phyloP scores from a whole-genome alignment of 257 asterid species.

The Scutellaria baicalensis region DNA sequence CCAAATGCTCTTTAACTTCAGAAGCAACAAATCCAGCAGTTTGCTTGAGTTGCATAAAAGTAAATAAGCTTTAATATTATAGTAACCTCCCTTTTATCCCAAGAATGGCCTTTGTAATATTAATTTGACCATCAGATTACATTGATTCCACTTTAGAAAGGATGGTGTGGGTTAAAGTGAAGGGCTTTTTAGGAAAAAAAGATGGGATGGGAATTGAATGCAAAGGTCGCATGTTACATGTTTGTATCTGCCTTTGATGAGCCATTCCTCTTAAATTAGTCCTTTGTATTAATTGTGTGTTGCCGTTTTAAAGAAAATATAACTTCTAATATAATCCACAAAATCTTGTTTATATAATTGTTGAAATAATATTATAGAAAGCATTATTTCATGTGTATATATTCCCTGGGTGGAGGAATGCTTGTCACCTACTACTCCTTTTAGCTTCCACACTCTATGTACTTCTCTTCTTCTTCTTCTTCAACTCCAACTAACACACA shows the following conservation, averaged over 20 bases:
- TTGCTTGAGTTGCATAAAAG: constrained; percentile 28
- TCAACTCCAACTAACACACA: constrained; percentile 12
- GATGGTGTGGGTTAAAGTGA: neutral
- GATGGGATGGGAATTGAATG: constrained; percentile 36
- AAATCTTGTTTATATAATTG: constrained; percentile 16
- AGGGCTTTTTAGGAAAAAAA: constrained; percentile 27
- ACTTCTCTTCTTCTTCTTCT: constrained; percentile 14
- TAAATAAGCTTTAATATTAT: constrained; percentile 16
- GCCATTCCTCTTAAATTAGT: constrained; percentile 28
- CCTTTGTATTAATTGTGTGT: constrained; percentile 34
- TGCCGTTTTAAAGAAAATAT: constrained; percentile 47
- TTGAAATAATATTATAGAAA: neutral
- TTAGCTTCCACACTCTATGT: constrained; percentile 49
- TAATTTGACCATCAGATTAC: neutral
- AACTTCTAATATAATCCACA: constrained; percentile 21
- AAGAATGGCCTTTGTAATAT: constrained; percentile 6
- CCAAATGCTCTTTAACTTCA: constrained; percentile 17
- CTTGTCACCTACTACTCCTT: constrained; percentile 90
- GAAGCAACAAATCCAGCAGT: constrained; percentile 16
- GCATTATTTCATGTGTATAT: constrained; percentile 24
- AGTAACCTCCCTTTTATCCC: constrained; percentile 21
- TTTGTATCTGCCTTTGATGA: constrained; percentile 22
- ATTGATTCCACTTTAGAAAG: neutral
- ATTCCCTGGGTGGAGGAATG: constrained; percentile 53
- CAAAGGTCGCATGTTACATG: constrained; percentile 76